Evolutionary conservation across 2,329 filamentous ascomycete species (phyloP), one percentile per base, ranked within the genome.

Genomic region (Epichloe glyceriae): DNA sequence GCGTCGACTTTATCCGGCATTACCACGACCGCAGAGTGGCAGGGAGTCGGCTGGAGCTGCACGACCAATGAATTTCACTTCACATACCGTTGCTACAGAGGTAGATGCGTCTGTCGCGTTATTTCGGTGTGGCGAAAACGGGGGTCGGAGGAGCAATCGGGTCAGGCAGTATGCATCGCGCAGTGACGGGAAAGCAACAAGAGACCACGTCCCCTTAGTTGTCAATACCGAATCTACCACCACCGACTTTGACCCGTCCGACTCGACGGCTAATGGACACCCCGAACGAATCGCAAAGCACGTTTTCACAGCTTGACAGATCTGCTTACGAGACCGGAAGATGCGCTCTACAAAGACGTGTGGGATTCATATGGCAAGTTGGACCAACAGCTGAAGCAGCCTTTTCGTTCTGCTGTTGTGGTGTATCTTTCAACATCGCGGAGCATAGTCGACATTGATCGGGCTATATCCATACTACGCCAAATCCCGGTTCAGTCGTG

Each of bases 381-480:
- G 15, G 60, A 68, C 17, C 58, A 60, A 4, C 51, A 58, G 2
- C 58, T 67, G 41, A 58, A 64, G 43, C 43, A 52, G 4, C 55
- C 57, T 3, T 54, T 69, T 12, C 62, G 62, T 2, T 60, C 56
- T 2, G 46, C 57, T 3, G 63, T 76, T 19, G 55, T 77, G 1
- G 50, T 62, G 2, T 71, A 72, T 45, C 65, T 79, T 10, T 63
- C 71, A 5, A 63, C 57, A 15, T 75, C 74, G 3, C 60, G 59
- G 5, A 67, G 69, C n/a, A 56, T 68, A 8, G 61, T 71, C 3
- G 73, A 78, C 46, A 69, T 68, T 1, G 66, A 66, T 57, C 70
- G 73, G 50, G 66, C 74, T n/a, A 60, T 67, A 4, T 65, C 71
- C 3, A 53, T 78, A 2, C 74, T 78, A 47, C 61, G 62, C 2